Percentiles rank a stretch among this genome's conserved stretches.
Evolutionary conservation across 495 filamentous ascomycete species (phyloP).

Genomic region (Neurospora sublineolata): DNA sequence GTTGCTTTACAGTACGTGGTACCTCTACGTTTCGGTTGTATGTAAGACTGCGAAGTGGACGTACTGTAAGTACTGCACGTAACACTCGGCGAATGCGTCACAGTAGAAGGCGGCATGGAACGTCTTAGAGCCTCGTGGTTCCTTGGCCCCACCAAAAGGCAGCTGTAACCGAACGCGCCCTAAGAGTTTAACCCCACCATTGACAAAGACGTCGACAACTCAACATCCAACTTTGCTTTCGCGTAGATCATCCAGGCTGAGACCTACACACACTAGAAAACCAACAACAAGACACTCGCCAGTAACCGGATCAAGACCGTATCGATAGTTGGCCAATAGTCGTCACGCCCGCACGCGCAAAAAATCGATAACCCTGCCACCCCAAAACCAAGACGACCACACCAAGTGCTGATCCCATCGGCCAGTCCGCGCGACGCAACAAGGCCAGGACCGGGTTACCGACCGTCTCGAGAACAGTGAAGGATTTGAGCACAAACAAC

Average conservation of each 20-base stretch:
- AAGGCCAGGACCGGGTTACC: not conserved
- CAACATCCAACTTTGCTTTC: not conserved
- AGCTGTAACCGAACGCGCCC: not conserved
- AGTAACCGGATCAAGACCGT: not conserved
- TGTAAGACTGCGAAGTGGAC: not conserved
- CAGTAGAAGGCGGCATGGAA: not conserved
- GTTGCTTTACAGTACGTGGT: too few relatives aligned
- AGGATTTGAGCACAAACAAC: not conserved
- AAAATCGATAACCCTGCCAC: not conserved
- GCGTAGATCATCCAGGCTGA: not conserved
- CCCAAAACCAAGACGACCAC: not conserved
- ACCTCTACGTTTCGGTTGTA: not conserved
- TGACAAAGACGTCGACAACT: not conserved
- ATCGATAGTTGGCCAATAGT: not conserved
- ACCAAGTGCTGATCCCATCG: not conserved
- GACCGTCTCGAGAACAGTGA: not conserved
- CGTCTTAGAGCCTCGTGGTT: not conserved
- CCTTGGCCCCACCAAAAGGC: not conserved
- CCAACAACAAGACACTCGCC: not conserved
- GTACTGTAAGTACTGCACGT: not conserved
- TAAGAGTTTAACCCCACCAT: not conserved
- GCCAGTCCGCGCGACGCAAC: not conserved
- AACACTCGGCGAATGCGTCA: not conserved
- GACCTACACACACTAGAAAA: not conserved
- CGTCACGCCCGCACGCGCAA: not conserved